Base-by-base conservation (phyloP, 2,329 filamentous ascomycete genomes). In the Elsinoe necatrix region DNA sequence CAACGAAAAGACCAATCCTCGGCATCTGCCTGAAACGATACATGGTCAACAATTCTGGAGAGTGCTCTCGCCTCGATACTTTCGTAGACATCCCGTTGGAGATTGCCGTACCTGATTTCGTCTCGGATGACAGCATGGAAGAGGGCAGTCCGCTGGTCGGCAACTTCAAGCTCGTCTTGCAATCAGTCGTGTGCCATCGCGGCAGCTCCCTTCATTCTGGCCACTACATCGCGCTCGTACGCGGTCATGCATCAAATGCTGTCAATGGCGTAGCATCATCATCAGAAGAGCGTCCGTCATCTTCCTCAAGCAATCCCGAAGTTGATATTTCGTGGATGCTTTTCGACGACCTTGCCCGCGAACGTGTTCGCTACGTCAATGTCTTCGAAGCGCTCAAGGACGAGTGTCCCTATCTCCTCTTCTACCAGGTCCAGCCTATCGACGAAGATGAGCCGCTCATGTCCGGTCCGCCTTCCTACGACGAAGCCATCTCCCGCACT, bases 1-100 rank as follows among this genome's bases (percentile, higher is more conserved):
- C 87, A 29, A 80, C 86, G 31, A 82, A 83, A 66, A 80, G 89
- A 11, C 93, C 93, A 1, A 86, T 96, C 1, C 81, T 98, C 2
- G 92, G 91, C 1, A 90, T 98, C 58, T 96, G 91, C 65, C 75
- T 97, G 34, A 97, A 97, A 68, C 81, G 93, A 60, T 98, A 97
- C 67, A 83, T 81, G 18, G 85, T 92, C 76, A 81, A 82, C 4
- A 76, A 82, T 12, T 77, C 82, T 25, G 89, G 89, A 4, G 75
- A 79, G 39, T 83, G 87, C 1, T 79, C 81, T 60, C 81, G 89
- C 31, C 83, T 89, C 12, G 83, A 88, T 61, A 95, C 89, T 0
- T 87, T 85, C 59, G 84, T 98, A 63, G 93, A 98, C 66, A 96
- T 98, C 52, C 93, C 93, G 1, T 77, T 95, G 11, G 87, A 95